Evolutionary conservation across 441 rosid species (phyloP).

Genomic region (Daphne laureola): DNA sequence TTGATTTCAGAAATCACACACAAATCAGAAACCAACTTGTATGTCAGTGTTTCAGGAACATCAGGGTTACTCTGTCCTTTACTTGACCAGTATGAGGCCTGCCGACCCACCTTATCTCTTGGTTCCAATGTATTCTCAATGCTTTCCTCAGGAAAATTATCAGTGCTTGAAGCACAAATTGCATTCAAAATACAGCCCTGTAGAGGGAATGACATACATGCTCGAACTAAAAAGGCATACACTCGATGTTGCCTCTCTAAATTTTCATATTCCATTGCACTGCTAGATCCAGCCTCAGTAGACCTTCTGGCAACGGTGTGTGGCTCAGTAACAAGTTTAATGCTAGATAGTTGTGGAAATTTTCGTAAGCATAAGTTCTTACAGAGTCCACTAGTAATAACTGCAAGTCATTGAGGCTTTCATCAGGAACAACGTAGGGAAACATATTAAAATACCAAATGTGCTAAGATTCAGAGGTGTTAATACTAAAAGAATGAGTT

Average conservation of each 20-base stretch:
- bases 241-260: constrained; percentile 61
- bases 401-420: constrained; percentile 36
- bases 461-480: background rate
- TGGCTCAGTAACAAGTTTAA: constrained; percentile 42
- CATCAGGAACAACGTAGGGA: background rate
- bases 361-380: constrained; percentile 62
- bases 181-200: constrained; percentile 48
- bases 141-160: constrained; percentile 72
- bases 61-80: constrained; percentile 53
- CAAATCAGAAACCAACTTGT: constrained; percentile 55
- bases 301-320: constrained; percentile 10
- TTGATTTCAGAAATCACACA: constrained; percentile 66
- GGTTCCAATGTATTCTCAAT: constrained; percentile 61
- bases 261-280: constrained; percentile 32
- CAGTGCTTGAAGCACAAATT: constrained; percentile 85
- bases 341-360: constrained; percentile 48
- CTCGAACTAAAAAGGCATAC: constrained; percentile 51
- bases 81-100: constrained; percentile 90
- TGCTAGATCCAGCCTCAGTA: constrained; percentile 46
- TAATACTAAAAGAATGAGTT: too few species aligned
- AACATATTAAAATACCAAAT: background rate
- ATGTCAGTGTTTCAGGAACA: constrained; percentile 81
- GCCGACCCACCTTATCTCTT: constrained; percentile 30
- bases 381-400: constrained; percentile 46
- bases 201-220: constrained; percentile 31